phyloP scores from a whole-genome alignment of 495 filamentous ascomycete species.

The Penicillium egyptiacum region DNA sequence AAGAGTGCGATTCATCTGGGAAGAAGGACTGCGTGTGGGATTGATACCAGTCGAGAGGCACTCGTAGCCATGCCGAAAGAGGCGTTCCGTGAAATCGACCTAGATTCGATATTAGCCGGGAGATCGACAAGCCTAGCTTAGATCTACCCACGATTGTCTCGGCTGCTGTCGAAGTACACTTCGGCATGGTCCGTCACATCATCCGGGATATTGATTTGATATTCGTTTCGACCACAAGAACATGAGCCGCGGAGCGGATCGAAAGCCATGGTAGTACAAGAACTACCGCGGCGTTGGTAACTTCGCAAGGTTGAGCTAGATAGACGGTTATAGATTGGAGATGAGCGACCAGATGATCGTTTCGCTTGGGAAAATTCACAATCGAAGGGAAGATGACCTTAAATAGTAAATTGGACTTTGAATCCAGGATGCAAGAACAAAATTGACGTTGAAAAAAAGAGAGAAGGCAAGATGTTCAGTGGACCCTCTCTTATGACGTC shows the following conservation, averaged over 20 bases:
- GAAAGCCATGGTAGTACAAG: constrained; percentile 28
- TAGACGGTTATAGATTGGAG: constrained; percentile 1
- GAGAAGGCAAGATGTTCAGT: constrained; percentile 13
- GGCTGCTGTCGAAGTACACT: constrained; percentile 68
- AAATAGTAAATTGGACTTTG: background rate
- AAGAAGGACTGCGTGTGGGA: constrained; percentile 69
- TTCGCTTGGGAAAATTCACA: background rate
- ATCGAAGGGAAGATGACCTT: background rate
- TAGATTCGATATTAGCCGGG: constrained; percentile 30
- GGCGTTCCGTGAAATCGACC: constrained; percentile 67
- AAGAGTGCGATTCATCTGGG: constrained; percentile 70
- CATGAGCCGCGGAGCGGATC: constrained; percentile 70
- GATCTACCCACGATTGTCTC: constrained; percentile 59
- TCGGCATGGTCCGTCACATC: constrained; percentile 54
- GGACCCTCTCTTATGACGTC: constrained; percentile 36
- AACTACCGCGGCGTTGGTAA: constrained; percentile 1
- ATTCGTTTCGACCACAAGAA: constrained; percentile 82
- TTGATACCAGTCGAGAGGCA: constrained; percentile 75
- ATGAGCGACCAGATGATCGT: background rate
- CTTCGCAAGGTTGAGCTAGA: background rate
- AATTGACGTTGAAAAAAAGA: constrained; percentile 5
- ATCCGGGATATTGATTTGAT: constrained; percentile 66
- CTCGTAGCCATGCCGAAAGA: constrained; percentile 73
- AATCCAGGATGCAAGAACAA: background rate
- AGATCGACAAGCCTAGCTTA: constrained; percentile 9